A percentile compares a stretch with the other conserved stretches of the same genome.
phyloP scores from a whole-genome alignment of 2,329 filamentous ascomycete species.

The Aspergillus tanneri region DNA sequence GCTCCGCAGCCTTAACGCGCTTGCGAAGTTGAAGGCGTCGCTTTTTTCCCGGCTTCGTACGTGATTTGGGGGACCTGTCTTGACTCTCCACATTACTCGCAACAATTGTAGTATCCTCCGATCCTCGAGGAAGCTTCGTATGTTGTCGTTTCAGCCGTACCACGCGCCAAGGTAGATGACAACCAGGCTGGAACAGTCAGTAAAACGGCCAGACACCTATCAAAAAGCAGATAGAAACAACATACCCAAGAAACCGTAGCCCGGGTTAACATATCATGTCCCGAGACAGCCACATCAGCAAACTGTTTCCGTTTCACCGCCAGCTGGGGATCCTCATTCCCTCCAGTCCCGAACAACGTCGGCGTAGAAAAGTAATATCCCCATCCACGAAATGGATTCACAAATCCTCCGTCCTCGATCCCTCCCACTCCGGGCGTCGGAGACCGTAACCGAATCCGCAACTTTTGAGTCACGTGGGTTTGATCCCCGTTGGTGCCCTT shows the following conservation, averaged over 20 bases:
- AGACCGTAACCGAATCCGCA: conserved; percentile 41
- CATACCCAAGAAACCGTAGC: conserved; percentile 38
- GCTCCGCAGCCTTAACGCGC: conserved; percentile 27
- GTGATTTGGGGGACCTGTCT: conserved; percentile 30
- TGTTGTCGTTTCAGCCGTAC: conserved; percentile 37
- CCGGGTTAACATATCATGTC: conserved; percentile 32
- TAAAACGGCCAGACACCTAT: not conserved
- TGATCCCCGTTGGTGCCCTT: not conserved
- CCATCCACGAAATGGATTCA: conserved; percentile 44
- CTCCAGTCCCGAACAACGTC: conserved; percentile 20
- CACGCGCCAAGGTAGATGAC: conserved; percentile 43
- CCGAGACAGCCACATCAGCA: conserved; percentile 38
- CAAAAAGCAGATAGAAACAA: conserved; percentile 6
- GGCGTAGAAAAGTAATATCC: conserved; percentile 43
- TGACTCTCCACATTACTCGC: conserved; percentile 23
- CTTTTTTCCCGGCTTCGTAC: conserved; percentile 46
- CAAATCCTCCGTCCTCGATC: conserved; percentile 35
- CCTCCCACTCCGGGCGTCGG: conserved; percentile 34
- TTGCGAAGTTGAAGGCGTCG: conserved; percentile 43
- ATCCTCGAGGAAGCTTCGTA: conserved; percentile 27
- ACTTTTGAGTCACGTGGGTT: conserved; percentile 30
- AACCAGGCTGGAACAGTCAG: conserved; percentile 36
- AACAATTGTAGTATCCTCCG: conserved; percentile 19
- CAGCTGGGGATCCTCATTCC: conserved; percentile 16
- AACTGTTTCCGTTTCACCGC: conserved; percentile 30